Percentiles rank a stretch among this genome's conserved stretches.
Evolutionary conservation across 352 stramenopile species (phyloP).

Genomic region (Globisporangium abappressorium): DNA sequence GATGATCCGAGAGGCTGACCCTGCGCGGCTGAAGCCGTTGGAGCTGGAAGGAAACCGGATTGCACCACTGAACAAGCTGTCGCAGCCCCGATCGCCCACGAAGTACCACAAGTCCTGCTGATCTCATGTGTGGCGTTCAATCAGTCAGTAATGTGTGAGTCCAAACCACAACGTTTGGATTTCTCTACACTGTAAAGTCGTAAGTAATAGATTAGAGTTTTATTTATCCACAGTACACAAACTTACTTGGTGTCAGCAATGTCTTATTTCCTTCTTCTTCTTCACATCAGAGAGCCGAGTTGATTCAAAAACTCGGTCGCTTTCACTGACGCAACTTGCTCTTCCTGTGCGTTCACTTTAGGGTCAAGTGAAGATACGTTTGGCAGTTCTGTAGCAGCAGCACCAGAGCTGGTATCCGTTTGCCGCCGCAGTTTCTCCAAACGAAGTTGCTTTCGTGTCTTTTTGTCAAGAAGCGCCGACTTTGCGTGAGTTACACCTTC

Average conservation of each 20-base stretch:
- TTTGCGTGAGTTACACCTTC: slow-evolving; percentile 45
- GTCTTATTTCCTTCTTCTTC: not conserved
- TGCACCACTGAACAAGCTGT: slow-evolving; percentile 23
- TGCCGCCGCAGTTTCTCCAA: slow-evolving; percentile 49
- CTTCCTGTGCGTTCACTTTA: not conserved
- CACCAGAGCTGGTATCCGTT: slow-evolving; percentile 23
- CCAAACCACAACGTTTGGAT: not conserved
- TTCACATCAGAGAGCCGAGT: slow-evolving; percentile 43
- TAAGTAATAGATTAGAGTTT: slow-evolving; percentile 4
- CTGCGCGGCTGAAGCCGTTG: slow-evolving; percentile 40
- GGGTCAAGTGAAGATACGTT: slow-evolving; percentile 7
- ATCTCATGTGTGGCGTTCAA: not conserved
- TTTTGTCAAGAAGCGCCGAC: slow-evolving; percentile 31
- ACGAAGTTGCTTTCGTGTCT: slow-evolving; percentile 60
- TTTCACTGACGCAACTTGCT: slow-evolving; percentile 39
- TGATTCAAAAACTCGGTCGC: slow-evolving; percentile 63
- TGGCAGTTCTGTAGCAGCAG: slow-evolving; percentile 2
- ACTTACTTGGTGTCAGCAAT: not conserved
- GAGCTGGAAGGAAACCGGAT: slow-evolving; percentile 12
- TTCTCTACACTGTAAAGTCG: not conserved
- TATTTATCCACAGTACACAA: slow-evolving; percentile 12
- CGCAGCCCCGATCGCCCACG: not conserved
- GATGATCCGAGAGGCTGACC: slow-evolving; percentile 64
- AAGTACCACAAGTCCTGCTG: slow-evolving; percentile 3
- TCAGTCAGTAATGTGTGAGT: not conserved